Base-by-base conservation (phyloP, 225 moss, liverwort and hornwort species). In the Polytrichum formosum region DNA sequence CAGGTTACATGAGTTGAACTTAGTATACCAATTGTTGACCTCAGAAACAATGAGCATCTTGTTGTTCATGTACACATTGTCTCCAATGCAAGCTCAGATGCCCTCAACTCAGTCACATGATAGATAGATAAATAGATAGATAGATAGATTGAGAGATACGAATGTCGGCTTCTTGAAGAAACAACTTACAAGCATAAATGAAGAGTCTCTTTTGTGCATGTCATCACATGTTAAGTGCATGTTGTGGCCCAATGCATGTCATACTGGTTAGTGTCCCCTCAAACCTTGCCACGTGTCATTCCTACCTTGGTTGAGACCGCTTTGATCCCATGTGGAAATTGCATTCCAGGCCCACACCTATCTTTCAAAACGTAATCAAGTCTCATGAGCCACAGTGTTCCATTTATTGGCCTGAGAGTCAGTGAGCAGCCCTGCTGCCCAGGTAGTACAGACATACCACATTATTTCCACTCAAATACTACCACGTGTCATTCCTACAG, bases 181-280 rank as follows among this genome's bases (percentile, higher is more conserved):
- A 26, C 26, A 26, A 26, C 26, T 26, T 1, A 28, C 28, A 28
- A 28, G 5, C 28, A 28, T 28, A 28, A 28, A 28, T 28, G 28
- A 28, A 28, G 28, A 28, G 28, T 28, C 28, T 28, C 28, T 28
- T 28, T 28, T 28, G 28, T 56, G 35, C 13, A 70, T 28, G 23
- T 70, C 70, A 23, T 70, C 70, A 28, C 70, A 71, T 60, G 37
- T 62, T 31, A 62, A 21, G 1, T 60, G 35, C 61, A 71, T 46
- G 60, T 70, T 35, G 18, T 37, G 46, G 7, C 70, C 70, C 6
- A 23, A 0, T 23, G 23, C 23, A 31, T 61, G 70, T 62, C 70
- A 25, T 71, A 61, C 20, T 62, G 61, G 19, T 60, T 70, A 6
- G 70, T 70, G 60, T 31, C 31, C 6, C 31, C 33, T 33, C 33